Evolutionary conservation across 108 stramenopile genomes (phyloP), one percentile per base, ranked within the genome.

Genomic region (Nannochloropsis gaditana): DNA sequence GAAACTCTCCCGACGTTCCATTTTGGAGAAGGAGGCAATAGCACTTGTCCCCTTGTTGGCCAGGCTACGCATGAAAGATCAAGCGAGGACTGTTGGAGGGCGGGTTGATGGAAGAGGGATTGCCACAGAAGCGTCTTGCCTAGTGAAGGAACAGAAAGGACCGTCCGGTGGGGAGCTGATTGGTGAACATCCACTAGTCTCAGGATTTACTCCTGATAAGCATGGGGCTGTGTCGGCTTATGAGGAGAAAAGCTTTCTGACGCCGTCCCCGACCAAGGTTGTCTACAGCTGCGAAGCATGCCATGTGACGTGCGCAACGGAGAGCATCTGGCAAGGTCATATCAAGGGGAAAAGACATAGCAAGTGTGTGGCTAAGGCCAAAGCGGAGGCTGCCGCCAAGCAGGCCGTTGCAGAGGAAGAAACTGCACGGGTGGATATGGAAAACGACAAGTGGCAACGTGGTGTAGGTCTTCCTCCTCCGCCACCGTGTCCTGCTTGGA

Each of bases 281-380:
- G 82, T 81, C 45, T 79, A 47, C 43, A 82, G 9, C 2, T 87
- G 87, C 80, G 87, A 87, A 15, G 84, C 84, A 9, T 87, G 87
- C 81, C 43, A 19, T 43, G 80, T 87, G 11, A 44, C 83, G 42
- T 87, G 87, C 83, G 44, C 87, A 1, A 84, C 47, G 43, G 79
- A 79, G 31, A 45, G 41, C 11, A 84, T 84, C 42, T 87, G 84
- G 79, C 83, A 83, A 83, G 84, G 84, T 21, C 87, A 87, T 80
- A 42, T 87, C 9, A 45, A 80, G 79, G 87, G 87, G 44, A 87
- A 84, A 43, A 43, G 87, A 43, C 87, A 87, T 83, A 87, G 87
- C 83, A 79, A 80, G 21, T 79, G 45, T 44, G 4, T 43, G 4
- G 3, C 31, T 17, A 31, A 31, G 83, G 83, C 45, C 43, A 17